Evolutionary conservation across 2,329 filamentous ascomycete genomes (phyloP).

Genomic region (Fusarium sterilihyphosum): DNA sequence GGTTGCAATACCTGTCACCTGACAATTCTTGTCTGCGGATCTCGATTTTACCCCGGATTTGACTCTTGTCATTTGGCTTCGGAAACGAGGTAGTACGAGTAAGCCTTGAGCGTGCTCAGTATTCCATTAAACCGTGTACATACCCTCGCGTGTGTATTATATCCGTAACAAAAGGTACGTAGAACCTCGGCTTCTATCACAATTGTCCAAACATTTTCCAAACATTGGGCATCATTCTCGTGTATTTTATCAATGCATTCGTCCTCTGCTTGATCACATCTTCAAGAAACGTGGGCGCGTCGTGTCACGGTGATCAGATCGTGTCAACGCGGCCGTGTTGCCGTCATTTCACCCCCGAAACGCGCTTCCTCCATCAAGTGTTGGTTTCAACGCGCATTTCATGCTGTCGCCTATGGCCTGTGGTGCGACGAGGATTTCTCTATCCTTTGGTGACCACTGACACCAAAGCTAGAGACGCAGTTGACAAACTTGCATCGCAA

Average conservation of each 20-base stretch:
- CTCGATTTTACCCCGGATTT: slow-evolving; percentile 43
- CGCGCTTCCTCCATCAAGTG: slow-evolving; percentile 20
- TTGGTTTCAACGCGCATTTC: slow-evolving; percentile 5
- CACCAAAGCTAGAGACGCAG: slow-evolving; percentile 40
- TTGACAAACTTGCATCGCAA: slow-evolving; percentile 21
- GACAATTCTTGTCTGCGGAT: slow-evolving; percentile 54
- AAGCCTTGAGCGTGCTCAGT: slow-evolving; percentile 33
- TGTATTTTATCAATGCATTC: background rate
- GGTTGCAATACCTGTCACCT: slow-evolving; percentile 61
- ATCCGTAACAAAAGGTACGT: slow-evolving; percentile 43
- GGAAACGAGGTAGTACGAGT: slow-evolving; percentile 30
- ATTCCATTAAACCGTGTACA: slow-evolving; percentile 27
- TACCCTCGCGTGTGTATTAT: slow-evolving; percentile 27
- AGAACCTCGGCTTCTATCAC: slow-evolving; percentile 19
- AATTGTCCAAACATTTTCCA: background rate
- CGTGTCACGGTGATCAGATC: slow-evolving; percentile 10
- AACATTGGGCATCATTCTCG: background rate
- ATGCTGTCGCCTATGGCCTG: slow-evolving; percentile 9
- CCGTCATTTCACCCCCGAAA: background rate
- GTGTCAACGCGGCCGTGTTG: slow-evolving; percentile 12
- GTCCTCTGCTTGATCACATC: background rate
- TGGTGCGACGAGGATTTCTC: slow-evolving; percentile 7
- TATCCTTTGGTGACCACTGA: slow-evolving; percentile 36
- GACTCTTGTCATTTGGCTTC: slow-evolving; percentile 37
- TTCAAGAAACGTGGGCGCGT: slow-evolving; percentile 15